These are phyloP conservation scores for Lentinula edodes DNA, from an alignment of 768 basidiomycete genomes.

Conservation along the genomic window DNA sequence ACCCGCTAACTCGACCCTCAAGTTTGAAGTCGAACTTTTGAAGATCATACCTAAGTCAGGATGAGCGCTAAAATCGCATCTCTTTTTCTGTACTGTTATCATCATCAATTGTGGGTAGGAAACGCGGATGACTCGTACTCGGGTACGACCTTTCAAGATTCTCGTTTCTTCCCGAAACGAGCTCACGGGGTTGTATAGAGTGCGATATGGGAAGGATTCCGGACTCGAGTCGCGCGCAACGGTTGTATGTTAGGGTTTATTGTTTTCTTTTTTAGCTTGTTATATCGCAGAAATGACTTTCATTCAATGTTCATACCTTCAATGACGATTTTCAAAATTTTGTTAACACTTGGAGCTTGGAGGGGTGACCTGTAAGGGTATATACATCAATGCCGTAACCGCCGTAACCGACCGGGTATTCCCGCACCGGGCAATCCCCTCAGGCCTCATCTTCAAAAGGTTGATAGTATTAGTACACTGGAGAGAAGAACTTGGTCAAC, in stretches of 20 bases:
- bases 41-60: slow-evolving; percentile 34
- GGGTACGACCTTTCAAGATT: background rate
- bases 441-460: too few relatives aligned
- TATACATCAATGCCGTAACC: too few relatives aligned
- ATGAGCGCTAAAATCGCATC: background rate
- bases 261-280: background rate
- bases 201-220: too few relatives aligned
- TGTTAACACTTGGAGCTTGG: background rate
- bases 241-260: background rate
- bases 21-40: slow-evolving; percentile 81
- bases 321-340: background rate
- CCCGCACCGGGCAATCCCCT: too few relatives aligned
- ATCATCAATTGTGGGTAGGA: background rate
- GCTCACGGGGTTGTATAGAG: too few relatives aligned
- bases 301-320: background rate
- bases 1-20: slow-evolving; percentile 67
- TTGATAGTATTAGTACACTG: too few relatives aligned
- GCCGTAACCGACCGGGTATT: too few relatives aligned
- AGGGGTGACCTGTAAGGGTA: too few relatives aligned
- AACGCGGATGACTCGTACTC: background rate
- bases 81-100: background rate
- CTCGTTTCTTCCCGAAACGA: background rate
- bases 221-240: background rate
- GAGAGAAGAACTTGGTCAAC: too few relatives aligned
- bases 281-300: background rate